These are phyloP conservation scores for Magnaporthiopsis rhizophila DNA, from an alignment of 2,329 filamentous ascomycete species.

Conservation along the genomic window DNA sequence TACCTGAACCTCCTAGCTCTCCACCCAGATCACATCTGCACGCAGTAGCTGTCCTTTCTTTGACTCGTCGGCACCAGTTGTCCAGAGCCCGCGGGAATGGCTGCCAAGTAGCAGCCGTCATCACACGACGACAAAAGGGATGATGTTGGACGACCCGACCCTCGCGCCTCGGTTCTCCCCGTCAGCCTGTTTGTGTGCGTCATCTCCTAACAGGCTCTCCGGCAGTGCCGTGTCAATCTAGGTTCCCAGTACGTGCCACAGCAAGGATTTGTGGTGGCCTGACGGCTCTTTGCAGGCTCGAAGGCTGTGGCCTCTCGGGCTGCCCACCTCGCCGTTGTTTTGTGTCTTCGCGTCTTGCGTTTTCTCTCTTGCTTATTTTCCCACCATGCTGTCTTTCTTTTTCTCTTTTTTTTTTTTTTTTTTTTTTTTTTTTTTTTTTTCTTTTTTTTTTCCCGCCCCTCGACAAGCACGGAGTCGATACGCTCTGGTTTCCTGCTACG, in stretches of 20 bases:
- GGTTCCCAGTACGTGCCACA: background rate
- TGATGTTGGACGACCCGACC: slow-evolving; percentile 1
- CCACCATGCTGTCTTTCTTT: background rate
- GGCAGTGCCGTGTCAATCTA: slow-evolving; percentile 5
- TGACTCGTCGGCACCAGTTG: background rate
- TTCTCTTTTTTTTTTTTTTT: slow-evolving; percentile 1
- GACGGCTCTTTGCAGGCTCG: background rate
- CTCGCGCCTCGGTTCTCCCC: background rate
- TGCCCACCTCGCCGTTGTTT: background rate
- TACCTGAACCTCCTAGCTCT: background rate
- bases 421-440: slow-evolving; percentile 1
- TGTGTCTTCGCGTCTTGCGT: background rate
- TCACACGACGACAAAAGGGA: background rate
- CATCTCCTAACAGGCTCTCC: slow-evolving; percentile 10
- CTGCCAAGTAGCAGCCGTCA: background rate
- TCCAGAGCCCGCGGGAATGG: background rate
- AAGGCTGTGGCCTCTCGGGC: background rate
- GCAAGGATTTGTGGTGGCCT: background rate
- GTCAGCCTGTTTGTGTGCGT: slow-evolving; percentile 8
- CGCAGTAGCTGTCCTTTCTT: background rate
- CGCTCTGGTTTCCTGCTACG: slow-evolving; percentile 1
- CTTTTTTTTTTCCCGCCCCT: background rate
- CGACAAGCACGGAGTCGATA: background rate
- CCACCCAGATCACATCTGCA: background rate
- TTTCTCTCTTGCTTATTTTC: slow-evolving; percentile 3